These are phyloP conservation scores for Pythium pectinolyticum DNA, from an alignment of 352 stramenopile species.

Conservation along the genomic window DNA sequence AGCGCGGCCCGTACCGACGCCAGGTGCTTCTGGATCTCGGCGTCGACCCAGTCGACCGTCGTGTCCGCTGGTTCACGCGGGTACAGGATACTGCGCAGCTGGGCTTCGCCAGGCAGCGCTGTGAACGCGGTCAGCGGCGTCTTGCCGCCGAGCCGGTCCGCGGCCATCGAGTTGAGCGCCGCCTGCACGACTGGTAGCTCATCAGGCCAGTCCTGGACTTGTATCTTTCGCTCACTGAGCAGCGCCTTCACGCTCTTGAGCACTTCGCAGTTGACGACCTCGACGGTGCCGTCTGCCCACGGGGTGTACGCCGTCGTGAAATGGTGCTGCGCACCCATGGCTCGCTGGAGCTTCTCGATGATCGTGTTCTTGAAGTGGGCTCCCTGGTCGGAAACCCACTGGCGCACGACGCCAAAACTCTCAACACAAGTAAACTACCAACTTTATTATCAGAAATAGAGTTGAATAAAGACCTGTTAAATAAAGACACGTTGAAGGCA, in stretches of 20 bases:
- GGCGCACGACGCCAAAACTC: slow-evolving; percentile 13
- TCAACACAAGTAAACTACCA: too few species aligned
- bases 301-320: slow-evolving; percentile 36
- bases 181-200: slow-evolving; percentile 27
- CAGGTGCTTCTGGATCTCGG: slow-evolving; percentile 7
- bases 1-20: neutral
- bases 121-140: slow-evolving; percentile 34
- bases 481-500: too few species aligned
- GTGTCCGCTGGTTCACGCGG: neutral
- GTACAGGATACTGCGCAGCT: slow-evolving; percentile 4
- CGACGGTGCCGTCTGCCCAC: slow-evolving; percentile 42
- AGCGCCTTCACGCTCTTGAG: slow-evolving; percentile 17
- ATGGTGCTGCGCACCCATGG: slow-evolving; percentile 25
- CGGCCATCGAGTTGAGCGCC: slow-evolving; percentile 26
- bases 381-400: slow-evolving; percentile 34
- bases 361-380: slow-evolving; percentile 39
- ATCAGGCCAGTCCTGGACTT: slow-evolving; percentile 5
- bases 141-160: slow-evolving; percentile 21
- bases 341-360: slow-evolving; percentile 18
- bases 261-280: slow-evolving; percentile 34
- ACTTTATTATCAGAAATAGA: too few species aligned
- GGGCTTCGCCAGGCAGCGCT: slow-evolving; percentile 1
- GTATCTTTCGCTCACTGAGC: slow-evolving; percentile 25
- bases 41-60: slow-evolving; percentile 9
- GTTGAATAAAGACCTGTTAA: too few species aligned